Conservation (phyloP, 108 stramenopile species). For the Cylindrotheca closterium region DNA sequence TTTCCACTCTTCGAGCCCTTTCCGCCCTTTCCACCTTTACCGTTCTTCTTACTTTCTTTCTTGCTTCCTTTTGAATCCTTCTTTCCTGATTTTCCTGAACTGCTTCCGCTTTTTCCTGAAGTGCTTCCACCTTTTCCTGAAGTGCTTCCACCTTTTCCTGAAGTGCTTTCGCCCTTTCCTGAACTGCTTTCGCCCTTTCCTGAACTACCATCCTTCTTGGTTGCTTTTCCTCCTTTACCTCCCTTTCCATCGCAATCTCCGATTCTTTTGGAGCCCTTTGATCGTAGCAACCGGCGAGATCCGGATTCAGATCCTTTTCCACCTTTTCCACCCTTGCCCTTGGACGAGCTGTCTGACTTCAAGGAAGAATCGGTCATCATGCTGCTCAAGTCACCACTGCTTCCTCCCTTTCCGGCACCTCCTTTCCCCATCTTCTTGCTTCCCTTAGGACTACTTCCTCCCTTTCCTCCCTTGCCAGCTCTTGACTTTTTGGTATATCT, state of each 20-base stretch:
- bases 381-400: neutral
- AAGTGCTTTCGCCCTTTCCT: neutral
- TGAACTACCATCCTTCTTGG: neutral
- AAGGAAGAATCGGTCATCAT: neutral
- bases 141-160: neutral
- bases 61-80: conserved; percentile 7
- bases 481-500: neutral
- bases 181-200: conserved; percentile 5
- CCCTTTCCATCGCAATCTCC: neutral
- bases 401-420: conserved; percentile 8
- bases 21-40: neutral
- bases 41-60: conserved; percentile 5
- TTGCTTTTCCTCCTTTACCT: conserved; percentile 1
- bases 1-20: conserved; percentile 8
- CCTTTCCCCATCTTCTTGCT: neutral
- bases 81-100: neutral
- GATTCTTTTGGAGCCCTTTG: neutral
- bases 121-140: conserved; percentile 7
- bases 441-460: neutral
- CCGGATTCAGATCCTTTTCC: neutral
- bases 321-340: conserved; percentile 3
- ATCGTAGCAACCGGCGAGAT: neutral
- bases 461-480: neutral
- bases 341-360: neutral
- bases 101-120: conserved; percentile 1